phyloP scores from a whole-genome alignment of 805 yeast genomes.

The Saturnispora zaruensis region DNA sequence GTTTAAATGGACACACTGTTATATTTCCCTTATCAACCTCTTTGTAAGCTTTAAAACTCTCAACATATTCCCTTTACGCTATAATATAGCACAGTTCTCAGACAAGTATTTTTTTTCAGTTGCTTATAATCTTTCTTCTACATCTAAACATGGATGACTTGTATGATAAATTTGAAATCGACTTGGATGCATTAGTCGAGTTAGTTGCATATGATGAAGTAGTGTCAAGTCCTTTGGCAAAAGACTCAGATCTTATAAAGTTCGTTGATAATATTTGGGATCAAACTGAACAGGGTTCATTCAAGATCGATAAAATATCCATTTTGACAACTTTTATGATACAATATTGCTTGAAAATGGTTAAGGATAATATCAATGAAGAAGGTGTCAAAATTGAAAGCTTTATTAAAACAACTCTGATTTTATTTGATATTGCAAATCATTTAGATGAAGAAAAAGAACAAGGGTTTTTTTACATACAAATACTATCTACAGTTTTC shows the following conservation, averaged over 20 bases:
- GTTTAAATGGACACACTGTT: neutral
- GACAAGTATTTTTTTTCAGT: neutral
- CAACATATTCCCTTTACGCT: neutral
- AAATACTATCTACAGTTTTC: neutral
- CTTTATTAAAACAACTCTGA: neutral
- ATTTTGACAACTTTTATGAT: slow-evolving; percentile 3
- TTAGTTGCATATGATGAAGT: neutral
- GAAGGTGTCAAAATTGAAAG: neutral
- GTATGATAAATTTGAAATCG: neutral
- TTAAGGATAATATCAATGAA: neutral
- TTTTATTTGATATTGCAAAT: slow-evolving; percentile 1
- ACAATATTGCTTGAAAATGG: neutral
- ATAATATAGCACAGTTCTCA: neutral
- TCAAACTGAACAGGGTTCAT: neutral
- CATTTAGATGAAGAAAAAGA: neutral
- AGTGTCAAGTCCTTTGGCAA: neutral
- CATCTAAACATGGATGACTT: neutral
- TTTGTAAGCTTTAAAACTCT: neutral
- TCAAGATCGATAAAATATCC: slow-evolving; percentile 3
- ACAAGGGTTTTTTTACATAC: slow-evolving; percentile 1
- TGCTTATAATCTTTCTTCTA: neutral
- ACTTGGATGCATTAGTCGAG: neutral
- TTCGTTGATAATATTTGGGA: neutral
- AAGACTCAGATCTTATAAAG: neutral
- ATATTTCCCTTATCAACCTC: neutral